These are phyloP conservation scores for Entomortierella beljakovae DNA, from an alignment of 192 early-diverging fungal species.

Conservation along the genomic window DNA sequence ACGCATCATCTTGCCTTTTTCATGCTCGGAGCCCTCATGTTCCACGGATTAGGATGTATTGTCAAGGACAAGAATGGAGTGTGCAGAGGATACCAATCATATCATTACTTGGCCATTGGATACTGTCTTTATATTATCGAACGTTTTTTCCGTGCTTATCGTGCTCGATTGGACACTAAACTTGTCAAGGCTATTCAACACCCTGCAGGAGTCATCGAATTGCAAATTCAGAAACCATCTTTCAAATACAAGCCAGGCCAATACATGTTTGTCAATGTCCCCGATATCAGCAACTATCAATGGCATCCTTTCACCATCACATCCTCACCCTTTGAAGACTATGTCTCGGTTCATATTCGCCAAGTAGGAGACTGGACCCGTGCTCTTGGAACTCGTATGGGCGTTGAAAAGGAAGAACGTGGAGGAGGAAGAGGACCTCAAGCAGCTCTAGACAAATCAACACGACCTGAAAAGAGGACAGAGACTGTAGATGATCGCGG, in stretches of 20 bases:
- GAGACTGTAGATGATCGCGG: slow-evolving; percentile 45
- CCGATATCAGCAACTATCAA: slow-evolving; percentile 71
- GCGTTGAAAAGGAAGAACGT: slow-evolving; percentile 46
- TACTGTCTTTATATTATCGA: slow-evolving; percentile 71
- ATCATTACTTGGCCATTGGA: slow-evolving; percentile 61
- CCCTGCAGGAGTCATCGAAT: slow-evolving; percentile 76
- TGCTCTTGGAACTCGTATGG: slow-evolving; percentile 48
- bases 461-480: slow-evolving; percentile 30
- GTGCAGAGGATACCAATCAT: slow-evolving; percentile 59
- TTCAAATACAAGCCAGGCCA: slow-evolving; percentile 71
- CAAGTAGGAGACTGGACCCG: slow-evolving; percentile 59
- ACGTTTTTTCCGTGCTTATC: slow-evolving; percentile 66
- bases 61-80: slow-evolving; percentile 48
- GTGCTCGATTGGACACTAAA: slow-evolving; percentile 62
- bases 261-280: slow-evolving; percentile 79
- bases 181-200: slow-evolving; percentile 81
- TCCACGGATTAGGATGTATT: slow-evolving; percentile 72
- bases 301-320: slow-evolving; percentile 83
- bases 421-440: slow-evolving; percentile 5
- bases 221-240: slow-evolving; percentile 69
- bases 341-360: slow-evolving; percentile 57
- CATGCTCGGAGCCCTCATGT: slow-evolving; percentile 70
- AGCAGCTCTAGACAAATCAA: background rate
- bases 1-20: slow-evolving; percentile 81
- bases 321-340: slow-evolving; percentile 57